A percentile compares a stretch with the other conserved stretches of the same genome.
These are phyloP conservation scores for Adansonia grandidieri DNA, from an alignment of 441 rosid species.

Conservation along the genomic window DNA sequence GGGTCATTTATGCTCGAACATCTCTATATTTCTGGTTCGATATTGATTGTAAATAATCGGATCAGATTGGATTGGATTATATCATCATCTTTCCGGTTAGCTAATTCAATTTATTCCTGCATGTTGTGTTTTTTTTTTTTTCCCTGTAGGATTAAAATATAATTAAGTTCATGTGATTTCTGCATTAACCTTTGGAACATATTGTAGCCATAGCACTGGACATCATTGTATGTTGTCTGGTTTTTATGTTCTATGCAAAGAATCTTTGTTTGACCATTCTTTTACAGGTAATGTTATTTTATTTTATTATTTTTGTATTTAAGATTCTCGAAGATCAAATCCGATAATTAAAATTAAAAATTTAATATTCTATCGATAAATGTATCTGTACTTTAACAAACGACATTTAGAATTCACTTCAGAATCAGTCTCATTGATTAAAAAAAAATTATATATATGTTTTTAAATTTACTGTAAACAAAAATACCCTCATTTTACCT, in stretches of 20 bases:
- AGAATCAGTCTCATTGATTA: too few relatives aligned
- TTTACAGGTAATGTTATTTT: too few relatives aligned
- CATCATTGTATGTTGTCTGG: background rate
- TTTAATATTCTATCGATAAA: too few relatives aligned
- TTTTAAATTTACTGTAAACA: too few relatives aligned
- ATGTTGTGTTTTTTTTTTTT: background rate
- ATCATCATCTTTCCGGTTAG: background rate
- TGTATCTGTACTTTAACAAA: too few relatives aligned
- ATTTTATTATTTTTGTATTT: too few relatives aligned
- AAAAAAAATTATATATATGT: too few relatives aligned
- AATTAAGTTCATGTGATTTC: background rate
- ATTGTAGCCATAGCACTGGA: background rate
- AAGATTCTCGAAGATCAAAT: too few relatives aligned
- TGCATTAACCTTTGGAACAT: background rate
- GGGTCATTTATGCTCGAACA: conserved; percentile 77
- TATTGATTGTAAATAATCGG: conserved; percentile 43
- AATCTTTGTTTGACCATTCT: too few relatives aligned
- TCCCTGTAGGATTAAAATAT: conserved; percentile 8
- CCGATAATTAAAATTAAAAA: too few relatives aligned
- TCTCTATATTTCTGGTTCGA: conserved; percentile 90
- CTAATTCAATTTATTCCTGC: conserved; percentile 4
- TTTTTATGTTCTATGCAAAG: background rate
- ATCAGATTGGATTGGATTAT: conserved; percentile 37
- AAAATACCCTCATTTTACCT: too few relatives aligned
- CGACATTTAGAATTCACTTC: too few relatives aligned